Conservation (phyloP, 2,329 filamentous ascomycete genomes). For the Neurospora crassa region DNA sequence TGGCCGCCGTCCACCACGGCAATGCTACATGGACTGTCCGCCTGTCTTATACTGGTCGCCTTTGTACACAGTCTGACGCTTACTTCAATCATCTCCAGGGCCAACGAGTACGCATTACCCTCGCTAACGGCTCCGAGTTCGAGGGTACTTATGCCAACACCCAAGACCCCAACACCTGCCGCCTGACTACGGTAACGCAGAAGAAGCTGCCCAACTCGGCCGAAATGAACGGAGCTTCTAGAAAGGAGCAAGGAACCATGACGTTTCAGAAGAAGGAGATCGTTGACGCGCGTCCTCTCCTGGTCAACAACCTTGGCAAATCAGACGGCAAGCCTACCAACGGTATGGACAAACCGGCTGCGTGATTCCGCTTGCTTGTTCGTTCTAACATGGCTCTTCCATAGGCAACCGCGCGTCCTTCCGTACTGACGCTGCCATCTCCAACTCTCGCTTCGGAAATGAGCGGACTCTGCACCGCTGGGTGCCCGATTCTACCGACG, state of each 20-base stretch:
- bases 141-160: constrained; percentile 23
- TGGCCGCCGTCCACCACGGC: background rate
- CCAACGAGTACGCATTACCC: constrained; percentile 22
- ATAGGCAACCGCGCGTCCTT: constrained; percentile 61
- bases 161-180: constrained; percentile 19
- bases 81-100: constrained; percentile 16
- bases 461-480: constrained; percentile 76
- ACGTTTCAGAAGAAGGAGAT: constrained; percentile 25
- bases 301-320: constrained; percentile 23
- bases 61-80: constrained; percentile 4
- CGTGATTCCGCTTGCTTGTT: background rate
- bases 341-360: constrained; percentile 23
- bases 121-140: constrained; percentile 21
- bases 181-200: constrained; percentile 25
- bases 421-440: constrained; percentile 83
- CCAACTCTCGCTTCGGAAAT: constrained; percentile 56
- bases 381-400: background rate
- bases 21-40: background rate
- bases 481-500: constrained; percentile 58
- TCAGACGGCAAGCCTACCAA: constrained; percentile 28
- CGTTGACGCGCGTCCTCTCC: constrained; percentile 16
- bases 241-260: constrained; percentile 24
- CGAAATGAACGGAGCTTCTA: constrained; percentile 23
- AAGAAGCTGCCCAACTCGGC: constrained; percentile 22
- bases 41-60: constrained; percentile 1